Base-by-base conservation (phyloP, 164 flowering plant species). In the Euptelea pleiosperma region DNA sequence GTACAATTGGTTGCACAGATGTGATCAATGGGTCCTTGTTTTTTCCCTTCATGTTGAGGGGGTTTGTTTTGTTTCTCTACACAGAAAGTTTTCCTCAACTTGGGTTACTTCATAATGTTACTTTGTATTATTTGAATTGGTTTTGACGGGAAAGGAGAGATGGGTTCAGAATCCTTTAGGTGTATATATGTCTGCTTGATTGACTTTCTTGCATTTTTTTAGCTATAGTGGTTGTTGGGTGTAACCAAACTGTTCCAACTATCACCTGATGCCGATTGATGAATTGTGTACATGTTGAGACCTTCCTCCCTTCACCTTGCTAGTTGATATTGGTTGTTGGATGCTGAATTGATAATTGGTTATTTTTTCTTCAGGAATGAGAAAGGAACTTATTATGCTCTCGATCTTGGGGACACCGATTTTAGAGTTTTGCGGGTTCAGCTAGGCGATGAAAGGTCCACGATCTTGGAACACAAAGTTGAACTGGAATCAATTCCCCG, bases 361-460 rank as follows among this genome's bases (percentile, higher is more conserved):
- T 6, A 0, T 59, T 52, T 64, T 63, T 45, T 64, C 28, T 58
- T 67, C 87, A 93, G 98, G 89, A 75, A 57, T 64, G 94, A 87
- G 70, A 71, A 71, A 65, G 98, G 98, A 57, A 76, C 70, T 33
- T 90, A 69, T 69, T 87, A 87, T 79, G 90, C 92, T 1, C 79
- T 89, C 21, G 84, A 86, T 77, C 81, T 93, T 60, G 98, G 96
- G 44, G 94, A 94, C 26, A 90, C 96, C 14, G 74, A 93, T 77
- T 87, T 87, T 64, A 83, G 98, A 80, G 85, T 93, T 19, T 68
- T 93, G 70, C 77, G 92, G 67, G 82, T 88, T 68, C 80, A 78
- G 58, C 79, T 90, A 52, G 87, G 85, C 44, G 96, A 85, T 62
- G 59, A 66, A 66, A 75, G 73, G 37, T 82, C 86, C 31, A 61